A percentile compares a stretch with the other conserved stretches of the same genome.
Conservation (phyloP, 345 rosid species). For the Heritiera littoralis region DNA sequence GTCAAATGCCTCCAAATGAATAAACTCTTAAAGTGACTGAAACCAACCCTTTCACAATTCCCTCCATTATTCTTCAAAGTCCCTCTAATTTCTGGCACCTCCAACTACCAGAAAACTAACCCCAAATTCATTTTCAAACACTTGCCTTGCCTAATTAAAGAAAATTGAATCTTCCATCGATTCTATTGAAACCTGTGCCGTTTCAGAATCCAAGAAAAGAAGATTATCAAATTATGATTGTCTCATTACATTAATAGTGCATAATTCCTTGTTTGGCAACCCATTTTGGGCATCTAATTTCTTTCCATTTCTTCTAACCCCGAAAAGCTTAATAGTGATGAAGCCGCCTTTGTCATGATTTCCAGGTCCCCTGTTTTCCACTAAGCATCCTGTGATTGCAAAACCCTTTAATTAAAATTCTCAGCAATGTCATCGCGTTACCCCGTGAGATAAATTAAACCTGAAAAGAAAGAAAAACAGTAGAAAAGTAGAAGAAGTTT, state of each 20-base stretch:
- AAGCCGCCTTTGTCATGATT: conserved; percentile 2
- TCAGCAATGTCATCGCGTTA: background rate
- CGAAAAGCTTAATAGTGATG: background rate
- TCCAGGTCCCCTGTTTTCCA: background rate
- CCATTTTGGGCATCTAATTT: background rate
- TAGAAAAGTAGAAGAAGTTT: background rate
- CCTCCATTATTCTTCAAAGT: conserved; percentile 1
- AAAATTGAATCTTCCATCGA: background rate
- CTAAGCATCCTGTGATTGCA: background rate
- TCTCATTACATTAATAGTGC: background rate
- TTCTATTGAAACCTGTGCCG: background rate
- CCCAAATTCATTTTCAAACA: background rate
- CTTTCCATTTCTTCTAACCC: background rate
- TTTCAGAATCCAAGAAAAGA: background rate
- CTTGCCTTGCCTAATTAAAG: background rate
- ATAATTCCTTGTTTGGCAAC: background rate
- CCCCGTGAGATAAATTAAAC: background rate
- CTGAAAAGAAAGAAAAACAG: background rate
- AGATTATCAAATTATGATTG: background rate
- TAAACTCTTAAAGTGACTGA: background rate
- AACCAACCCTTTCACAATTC: conserved; percentile 2
- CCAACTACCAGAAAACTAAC: background rate
- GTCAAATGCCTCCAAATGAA: background rate
- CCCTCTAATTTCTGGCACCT: background rate
- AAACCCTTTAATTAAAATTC: too few relatives aligned